phyloP scores from a whole-genome alignment of 306 rosid genomes.

The Senna tora region DNA sequence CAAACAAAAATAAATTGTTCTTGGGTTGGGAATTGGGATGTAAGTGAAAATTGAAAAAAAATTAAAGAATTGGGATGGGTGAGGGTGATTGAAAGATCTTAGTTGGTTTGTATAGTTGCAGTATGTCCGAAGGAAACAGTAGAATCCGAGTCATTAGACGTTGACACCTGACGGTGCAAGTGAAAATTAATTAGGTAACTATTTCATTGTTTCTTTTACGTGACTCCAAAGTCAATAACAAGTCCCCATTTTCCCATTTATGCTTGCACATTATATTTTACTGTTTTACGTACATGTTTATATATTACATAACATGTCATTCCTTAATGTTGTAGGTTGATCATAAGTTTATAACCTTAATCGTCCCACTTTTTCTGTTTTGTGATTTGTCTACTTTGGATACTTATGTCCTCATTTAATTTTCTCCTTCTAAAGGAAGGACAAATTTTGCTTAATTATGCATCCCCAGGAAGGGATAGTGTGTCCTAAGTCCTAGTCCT shows the following conservation, averaged over 20 bases:
- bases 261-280: not conserved
- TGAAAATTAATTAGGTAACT: conserved; percentile 31
- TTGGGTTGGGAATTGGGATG: too few species aligned
- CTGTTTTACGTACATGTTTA: too few species aligned
- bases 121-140: not conserved
- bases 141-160: not conserved
- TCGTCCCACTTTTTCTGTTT: not conserved
- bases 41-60: too few species aligned
- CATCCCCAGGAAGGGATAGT: too few species aligned
- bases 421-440: not conserved
- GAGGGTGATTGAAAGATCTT: not conserved
- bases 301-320: too few species aligned
- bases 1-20: too few species aligned
- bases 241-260: not conserved
- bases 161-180: conserved; percentile 24
- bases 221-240: conserved; percentile 49
- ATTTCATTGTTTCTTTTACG: conserved; percentile 38
- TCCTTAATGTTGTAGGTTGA: too few species aligned
- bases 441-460: too few species aligned
- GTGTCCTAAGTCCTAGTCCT: too few species aligned
- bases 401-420: too few species aligned
- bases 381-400: too few species aligned
- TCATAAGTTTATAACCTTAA: not conserved
- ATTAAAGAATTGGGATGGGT: too few species aligned
- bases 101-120: not conserved